Evolutionary conservation across 129 eudicot species (phyloP).

Genomic region (Flaveria trinervia): DNA sequence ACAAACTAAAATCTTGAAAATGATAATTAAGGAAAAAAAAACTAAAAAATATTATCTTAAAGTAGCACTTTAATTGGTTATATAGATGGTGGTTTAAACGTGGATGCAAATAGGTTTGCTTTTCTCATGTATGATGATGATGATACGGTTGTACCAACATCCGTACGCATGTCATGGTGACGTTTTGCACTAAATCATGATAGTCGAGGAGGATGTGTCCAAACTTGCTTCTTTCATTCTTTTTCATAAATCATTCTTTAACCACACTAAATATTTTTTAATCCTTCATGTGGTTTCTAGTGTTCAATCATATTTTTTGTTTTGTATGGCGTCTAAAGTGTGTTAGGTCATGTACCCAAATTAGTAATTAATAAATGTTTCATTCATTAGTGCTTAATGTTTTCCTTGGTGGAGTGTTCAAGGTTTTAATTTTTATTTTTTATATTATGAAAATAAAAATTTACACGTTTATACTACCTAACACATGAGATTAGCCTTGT

Average conservation of each 20-base stretch:
- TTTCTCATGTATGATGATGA: slow-evolving; percentile 24
- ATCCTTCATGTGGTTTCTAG: slow-evolving; percentile 11
- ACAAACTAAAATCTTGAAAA: neutral
- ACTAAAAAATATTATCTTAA: neutral
- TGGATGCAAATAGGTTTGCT: slow-evolving; percentile 15
- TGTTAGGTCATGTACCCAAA: neutral
- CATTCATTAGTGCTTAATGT: neutral
- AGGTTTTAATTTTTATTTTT: neutral
- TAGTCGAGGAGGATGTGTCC: slow-evolving; percentile 7
- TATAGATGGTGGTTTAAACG: slow-evolving; percentile 21
- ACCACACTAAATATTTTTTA: slow-evolving; percentile 13
- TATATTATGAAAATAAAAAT: neutral
- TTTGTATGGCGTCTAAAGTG: neutral
- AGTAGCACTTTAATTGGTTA: neutral
- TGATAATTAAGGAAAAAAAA: too few species aligned
- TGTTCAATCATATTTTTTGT: slow-evolving; percentile 6
- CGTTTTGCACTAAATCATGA: slow-evolving; percentile 32
- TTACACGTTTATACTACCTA: too few species aligned
- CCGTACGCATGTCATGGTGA: slow-evolving; percentile 33
- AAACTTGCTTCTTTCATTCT: slow-evolving; percentile 22
- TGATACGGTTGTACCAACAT: slow-evolving; percentile 36
- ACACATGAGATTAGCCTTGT: too few species aligned
- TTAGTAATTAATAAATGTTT: neutral
- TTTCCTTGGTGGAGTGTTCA: neutral
- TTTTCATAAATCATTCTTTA: slow-evolving; percentile 18